Conservation (phyloP, 1,139 yeast species). For the Pichia sp. region DNA sequence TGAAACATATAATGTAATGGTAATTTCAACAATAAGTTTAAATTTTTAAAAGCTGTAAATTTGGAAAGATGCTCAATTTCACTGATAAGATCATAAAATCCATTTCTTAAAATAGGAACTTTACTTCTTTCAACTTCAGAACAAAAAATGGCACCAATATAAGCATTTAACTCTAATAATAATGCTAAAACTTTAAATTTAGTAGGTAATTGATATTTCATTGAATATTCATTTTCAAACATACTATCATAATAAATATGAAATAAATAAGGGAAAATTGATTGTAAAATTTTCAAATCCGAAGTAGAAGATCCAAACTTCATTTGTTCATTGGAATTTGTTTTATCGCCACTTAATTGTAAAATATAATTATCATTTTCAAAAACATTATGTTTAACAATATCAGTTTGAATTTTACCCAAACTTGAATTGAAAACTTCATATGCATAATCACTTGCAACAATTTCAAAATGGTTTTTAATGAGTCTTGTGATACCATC, state of each 20-base stretch:
- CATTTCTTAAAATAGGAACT: background rate
- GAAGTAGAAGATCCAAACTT: background rate
- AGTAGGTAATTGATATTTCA: background rate
- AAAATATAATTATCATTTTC: slow-evolving; percentile 1
- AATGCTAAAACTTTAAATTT: slow-evolving; percentile 3
- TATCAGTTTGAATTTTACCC: background rate
- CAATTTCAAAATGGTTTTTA: slow-evolving; percentile 1
- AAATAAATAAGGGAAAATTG: slow-evolving; percentile 2
- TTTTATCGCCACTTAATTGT: slow-evolving; percentile 1
- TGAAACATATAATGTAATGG: slow-evolving; percentile 8
- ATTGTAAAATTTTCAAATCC: slow-evolving; percentile 7
- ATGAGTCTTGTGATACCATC: background rate
- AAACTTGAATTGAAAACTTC: background rate
- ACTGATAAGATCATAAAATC: background rate
- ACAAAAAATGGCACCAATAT: slow-evolving; percentile 7
- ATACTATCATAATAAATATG: background rate
- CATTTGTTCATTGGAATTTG: background rate
- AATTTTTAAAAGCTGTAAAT: slow-evolving; percentile 1
- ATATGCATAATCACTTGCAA: background rate
- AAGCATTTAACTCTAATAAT: slow-evolving; percentile 8
- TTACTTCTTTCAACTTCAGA: slow-evolving; percentile 3
- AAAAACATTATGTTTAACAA: slow-evolving; percentile 1
- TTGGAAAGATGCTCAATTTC: slow-evolving; percentile 10
- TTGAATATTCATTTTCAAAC: background rate
- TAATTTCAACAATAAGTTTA: slow-evolving; percentile 3